These are phyloP conservation scores for Cotoneaster glaucophyllus DNA, from an alignment of 306 rosid genomes.

Conservation along the genomic window DNA sequence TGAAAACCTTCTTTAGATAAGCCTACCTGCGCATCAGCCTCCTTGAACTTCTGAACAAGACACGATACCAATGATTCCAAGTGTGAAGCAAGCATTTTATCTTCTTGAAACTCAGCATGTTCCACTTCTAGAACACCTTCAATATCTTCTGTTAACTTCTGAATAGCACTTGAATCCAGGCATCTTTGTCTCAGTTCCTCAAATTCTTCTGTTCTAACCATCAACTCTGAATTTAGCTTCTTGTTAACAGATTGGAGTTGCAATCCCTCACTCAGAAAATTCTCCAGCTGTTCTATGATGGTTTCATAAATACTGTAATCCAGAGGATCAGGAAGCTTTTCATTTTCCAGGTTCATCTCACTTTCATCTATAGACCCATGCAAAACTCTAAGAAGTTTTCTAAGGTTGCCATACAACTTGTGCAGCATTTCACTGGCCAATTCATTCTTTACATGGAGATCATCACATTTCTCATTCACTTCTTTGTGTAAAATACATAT, in stretches of 20 bases:
- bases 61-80: slow-evolving; percentile 50
- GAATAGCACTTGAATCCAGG: slow-evolving; percentile 45
- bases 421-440: slow-evolving; percentile 42
- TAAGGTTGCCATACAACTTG: slow-evolving; percentile 43
- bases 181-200: slow-evolving; percentile 54
- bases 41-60: slow-evolving; percentile 65
- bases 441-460: slow-evolving; percentile 59
- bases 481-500: slow-evolving; percentile 44
- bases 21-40: slow-evolving; percentile 48
- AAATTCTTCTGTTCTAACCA: slow-evolving; percentile 44
- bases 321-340: slow-evolving; percentile 47
- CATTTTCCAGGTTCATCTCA: slow-evolving; percentile 32
- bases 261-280: slow-evolving; percentile 37
- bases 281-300: slow-evolving; percentile 48
- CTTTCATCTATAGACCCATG: slow-evolving; percentile 43
- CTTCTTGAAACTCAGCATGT: slow-evolving; percentile 24
- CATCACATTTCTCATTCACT: slow-evolving; percentile 43
- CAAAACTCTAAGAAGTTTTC: slow-evolving; percentile 37
- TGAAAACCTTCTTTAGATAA: slow-evolving; percentile 42
- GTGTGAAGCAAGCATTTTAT: slow-evolving; percentile 40
- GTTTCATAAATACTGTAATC: slow-evolving; percentile 49
- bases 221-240: slow-evolving; percentile 59
- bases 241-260: slow-evolving; percentile 51
- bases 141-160: slow-evolving; percentile 53
- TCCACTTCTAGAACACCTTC: slow-evolving; percentile 46